Percentiles rank a stretch among this genome's conserved stretches.
Evolutionary conservation across 1,284 basidiomycete species (phyloP).

Genomic region (Naganishia cerealis): DNA sequence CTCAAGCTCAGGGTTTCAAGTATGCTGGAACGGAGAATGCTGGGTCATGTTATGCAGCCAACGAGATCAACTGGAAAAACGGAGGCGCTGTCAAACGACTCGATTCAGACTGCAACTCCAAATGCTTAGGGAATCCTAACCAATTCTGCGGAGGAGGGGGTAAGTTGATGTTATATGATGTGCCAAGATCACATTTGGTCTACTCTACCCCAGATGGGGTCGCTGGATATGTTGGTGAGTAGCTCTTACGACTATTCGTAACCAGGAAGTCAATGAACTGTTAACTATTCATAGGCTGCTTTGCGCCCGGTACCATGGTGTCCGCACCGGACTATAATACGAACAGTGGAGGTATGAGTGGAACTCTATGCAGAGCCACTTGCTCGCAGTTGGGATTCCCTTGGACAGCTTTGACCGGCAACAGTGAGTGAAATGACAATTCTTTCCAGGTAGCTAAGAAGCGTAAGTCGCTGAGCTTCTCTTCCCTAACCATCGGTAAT

Average conservation of each 20-base stretch:
- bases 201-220: conserved; percentile 11
- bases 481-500: conserved; percentile 4
- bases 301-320: conserved; percentile 17
- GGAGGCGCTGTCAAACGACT: conserved; percentile 20
- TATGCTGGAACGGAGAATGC: conserved; percentile 26
- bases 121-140: conserved; percentile 14
- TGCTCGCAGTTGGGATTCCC: conserved; percentile 38
- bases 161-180: conserved; percentile 17
- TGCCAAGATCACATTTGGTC: not conserved
- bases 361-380: conserved; percentile 35
- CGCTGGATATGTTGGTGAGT: conserved; percentile 7
- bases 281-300: conserved; percentile 10
- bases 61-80: conserved; percentile 23
- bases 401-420: conserved; percentile 40
- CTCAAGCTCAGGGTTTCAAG: conserved; percentile 21
- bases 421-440: conserved; percentile 38
- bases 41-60: conserved; percentile 22
- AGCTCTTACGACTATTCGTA: no score
- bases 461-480: not conserved
- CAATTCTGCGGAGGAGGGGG: conserved; percentile 23
- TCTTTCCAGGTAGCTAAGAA: not conserved
- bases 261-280: not conserved
- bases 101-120: conserved; percentile 19
- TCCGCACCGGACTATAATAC: conserved; percentile 10
- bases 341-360: conserved; percentile 30